phyloP scores from a whole-genome alignment of 2,329 filamentous ascomycete species.

The Sarocladium brachiariae region DNA sequence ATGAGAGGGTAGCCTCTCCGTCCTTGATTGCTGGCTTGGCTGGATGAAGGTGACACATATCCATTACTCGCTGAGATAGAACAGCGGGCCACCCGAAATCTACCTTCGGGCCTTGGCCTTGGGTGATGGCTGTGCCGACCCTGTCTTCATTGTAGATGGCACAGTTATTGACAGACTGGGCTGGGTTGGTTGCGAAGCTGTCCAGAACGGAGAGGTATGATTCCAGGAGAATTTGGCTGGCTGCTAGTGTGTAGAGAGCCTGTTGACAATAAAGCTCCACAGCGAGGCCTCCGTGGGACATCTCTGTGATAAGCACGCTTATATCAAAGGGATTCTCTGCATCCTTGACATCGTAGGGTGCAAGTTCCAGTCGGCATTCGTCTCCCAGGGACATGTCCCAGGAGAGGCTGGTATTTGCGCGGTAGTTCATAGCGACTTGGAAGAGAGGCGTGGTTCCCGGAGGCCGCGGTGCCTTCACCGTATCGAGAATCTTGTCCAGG shows the following conservation, averaged over 20 bases:
- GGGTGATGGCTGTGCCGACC: conserved; percentile 9
- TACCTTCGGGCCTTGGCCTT: conserved; percentile 8
- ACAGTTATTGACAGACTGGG: not conserved
- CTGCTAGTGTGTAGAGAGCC: not conserved
- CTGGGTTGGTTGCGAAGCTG: not conserved
- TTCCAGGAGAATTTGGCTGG: not conserved
- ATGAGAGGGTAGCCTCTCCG: conserved; percentile 16
- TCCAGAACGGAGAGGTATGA: not conserved
- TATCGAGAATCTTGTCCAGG: not conserved
- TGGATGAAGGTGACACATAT: conserved; percentile 5
- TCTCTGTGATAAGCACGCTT: not conserved
- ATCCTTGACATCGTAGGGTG: not conserved
- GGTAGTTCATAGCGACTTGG: not conserved
- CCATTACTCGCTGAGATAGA: conserved; percentile 10
- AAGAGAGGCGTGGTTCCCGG: not conserved
- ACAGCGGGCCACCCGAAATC: conserved; percentile 11
- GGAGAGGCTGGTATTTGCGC: not conserved
- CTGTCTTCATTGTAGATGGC: not conserved
- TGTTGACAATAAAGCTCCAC: not conserved
- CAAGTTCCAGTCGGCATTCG: not conserved
- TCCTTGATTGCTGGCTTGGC: conserved; percentile 9
- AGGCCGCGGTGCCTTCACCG: not conserved
- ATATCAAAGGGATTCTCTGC: not conserved
- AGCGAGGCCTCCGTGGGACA: not conserved
- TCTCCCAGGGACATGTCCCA: not conserved